Evolutionary conservation across 352 stramenopile genomes (phyloP).

Genomic region (Pythium vanterpoolii): DNA sequence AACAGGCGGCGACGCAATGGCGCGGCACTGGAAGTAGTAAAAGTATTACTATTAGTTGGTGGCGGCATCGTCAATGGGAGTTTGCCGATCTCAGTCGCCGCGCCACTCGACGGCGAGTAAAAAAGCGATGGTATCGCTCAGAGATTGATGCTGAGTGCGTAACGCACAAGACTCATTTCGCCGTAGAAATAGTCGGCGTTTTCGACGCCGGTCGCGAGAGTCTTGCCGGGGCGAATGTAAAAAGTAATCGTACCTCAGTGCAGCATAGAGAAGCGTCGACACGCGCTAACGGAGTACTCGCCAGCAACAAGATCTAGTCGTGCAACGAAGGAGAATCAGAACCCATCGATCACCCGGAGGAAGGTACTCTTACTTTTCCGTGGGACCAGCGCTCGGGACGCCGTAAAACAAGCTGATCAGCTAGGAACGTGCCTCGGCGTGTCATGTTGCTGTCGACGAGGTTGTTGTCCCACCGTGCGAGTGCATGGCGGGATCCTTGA

Average conservation of each 20-base stretch:
- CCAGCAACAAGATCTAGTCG: conserved; percentile 6
- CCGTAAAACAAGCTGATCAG: not conserved
- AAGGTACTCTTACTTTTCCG: not conserved
- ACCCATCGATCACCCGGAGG: not conserved
- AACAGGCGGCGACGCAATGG: not conserved
- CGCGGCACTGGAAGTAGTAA: too few relatives aligned
- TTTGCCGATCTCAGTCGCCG: not conserved
- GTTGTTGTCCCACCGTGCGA: conserved; percentile 12
- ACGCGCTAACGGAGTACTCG: conserved; percentile 14
- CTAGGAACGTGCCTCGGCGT: conserved; percentile 9
- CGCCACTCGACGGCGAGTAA: not conserved
- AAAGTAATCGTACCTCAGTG: conserved; percentile 19
- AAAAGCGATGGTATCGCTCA: too few relatives aligned
- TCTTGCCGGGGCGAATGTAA: conserved; percentile 20
- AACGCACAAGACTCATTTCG: conserved; percentile 2
- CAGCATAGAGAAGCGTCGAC: not conserved
- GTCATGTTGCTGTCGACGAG: conserved; percentile 12
- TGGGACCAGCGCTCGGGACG: not conserved
- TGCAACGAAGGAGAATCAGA: not conserved
- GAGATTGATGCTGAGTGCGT: conserved; percentile 1
- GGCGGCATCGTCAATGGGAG: too few relatives aligned
- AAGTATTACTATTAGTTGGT: too few relatives aligned
- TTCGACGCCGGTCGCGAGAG: conserved; percentile 8
- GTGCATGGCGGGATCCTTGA: not conserved
- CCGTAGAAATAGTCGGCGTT: conserved; percentile 22